A percentile compares a stretch with the other conserved stretches of the same genome.
Evolutionary conservation across 2,329 filamentous ascomycete species (phyloP).

Genomic region (Dactylellina parvicollis): DNA sequence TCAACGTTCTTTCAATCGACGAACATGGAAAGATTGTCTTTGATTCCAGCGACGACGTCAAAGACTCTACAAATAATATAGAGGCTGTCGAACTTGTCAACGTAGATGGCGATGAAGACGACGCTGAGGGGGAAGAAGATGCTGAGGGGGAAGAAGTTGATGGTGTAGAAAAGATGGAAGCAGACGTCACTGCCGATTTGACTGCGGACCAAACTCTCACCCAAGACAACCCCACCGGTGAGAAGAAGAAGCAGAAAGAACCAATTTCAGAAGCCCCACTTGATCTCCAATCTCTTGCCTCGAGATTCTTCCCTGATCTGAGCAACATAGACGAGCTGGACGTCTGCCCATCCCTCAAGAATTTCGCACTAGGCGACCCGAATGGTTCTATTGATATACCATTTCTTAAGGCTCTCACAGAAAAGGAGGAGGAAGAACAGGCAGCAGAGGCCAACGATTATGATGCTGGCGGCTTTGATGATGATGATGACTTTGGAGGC

Average conservation of each 20-base stretch:
- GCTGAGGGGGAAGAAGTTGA: slow-evolving; percentile 47
- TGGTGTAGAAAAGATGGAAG: slow-evolving; percentile 60
- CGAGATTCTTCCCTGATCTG: slow-evolving; percentile 87
- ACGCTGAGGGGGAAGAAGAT: slow-evolving; percentile 22
- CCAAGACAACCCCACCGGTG: slow-evolving; percentile 60
- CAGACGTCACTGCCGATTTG: slow-evolving; percentile 54
- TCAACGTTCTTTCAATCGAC: slow-evolving; percentile 98
- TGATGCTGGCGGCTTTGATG: slow-evolving; percentile 79
- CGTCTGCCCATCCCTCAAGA: slow-evolving; percentile 93
- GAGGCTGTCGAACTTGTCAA: slow-evolving; percentile 58
- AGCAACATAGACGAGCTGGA: slow-evolving; percentile 81
- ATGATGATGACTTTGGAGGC: slow-evolving; percentile 81
- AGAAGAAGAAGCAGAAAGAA: slow-evolving; percentile 62
- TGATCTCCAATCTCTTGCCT: slow-evolving; percentile 77
- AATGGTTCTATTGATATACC: slow-evolving; percentile 83
- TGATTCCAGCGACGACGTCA: slow-evolving; percentile 90
- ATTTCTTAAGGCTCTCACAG: slow-evolving; percentile 86
- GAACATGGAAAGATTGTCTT: slow-evolving; percentile 92
- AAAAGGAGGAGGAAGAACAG: slow-evolving; percentile 70
- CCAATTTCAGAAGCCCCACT: slow-evolving; percentile 74
- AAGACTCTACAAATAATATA: slow-evolving; percentile 64
- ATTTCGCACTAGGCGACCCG: slow-evolving; percentile 87
- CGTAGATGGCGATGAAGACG: slow-evolving; percentile 56
- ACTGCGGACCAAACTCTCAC: slow-evolving; percentile 59
- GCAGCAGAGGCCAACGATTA: slow-evolving; percentile 65